Evolutionary conservation across 192 early-diverging fungal species (phyloP).

Genomic region (Podila horticola): DNA sequence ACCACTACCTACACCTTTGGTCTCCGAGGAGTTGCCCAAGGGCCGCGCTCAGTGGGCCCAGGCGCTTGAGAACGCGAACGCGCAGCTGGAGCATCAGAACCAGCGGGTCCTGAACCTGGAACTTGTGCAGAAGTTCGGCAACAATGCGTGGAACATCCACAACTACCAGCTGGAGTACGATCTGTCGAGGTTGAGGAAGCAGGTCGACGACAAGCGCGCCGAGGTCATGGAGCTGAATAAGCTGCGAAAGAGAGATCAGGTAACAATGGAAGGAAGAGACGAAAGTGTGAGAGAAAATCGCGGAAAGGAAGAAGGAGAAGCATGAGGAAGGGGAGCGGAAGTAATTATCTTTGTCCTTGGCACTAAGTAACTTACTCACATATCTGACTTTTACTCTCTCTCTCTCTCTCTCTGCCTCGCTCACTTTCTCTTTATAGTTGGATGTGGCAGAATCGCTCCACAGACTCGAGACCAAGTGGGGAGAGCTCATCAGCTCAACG

Average conservation of each 20-base stretch:
- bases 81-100: slow-evolving; percentile 62
- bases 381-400: not conserved
- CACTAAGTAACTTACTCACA: not conserved
- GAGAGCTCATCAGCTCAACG: slow-evolving; percentile 59
- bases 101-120: slow-evolving; percentile 63
- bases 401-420: not conserved
- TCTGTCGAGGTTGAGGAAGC: slow-evolving; percentile 49
- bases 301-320: not conserved
- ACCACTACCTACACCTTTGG: slow-evolving; percentile 19
- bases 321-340: too few species aligned
- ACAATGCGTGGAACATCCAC: slow-evolving; percentile 67
- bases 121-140: slow-evolving; percentile 62
- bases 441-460: slow-evolving; percentile 55
- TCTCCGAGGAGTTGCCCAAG: slow-evolving; percentile 46
- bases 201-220: slow-evolving; percentile 53
- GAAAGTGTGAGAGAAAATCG: not conserved
- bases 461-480: slow-evolving; percentile 63
- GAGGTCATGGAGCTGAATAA: slow-evolving; percentile 61
- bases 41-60: slow-evolving; percentile 54
- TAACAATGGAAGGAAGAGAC: slow-evolving; percentile 7
- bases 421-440: slow-evolving; percentile 13
- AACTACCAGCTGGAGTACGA: slow-evolving; percentile 63
- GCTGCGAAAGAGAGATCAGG: slow-evolving; percentile 63
- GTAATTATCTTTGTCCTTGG: too few species aligned
- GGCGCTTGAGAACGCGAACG: slow-evolving; percentile 61